Evolutionary conservation across 768 basidiomycete species (phyloP).

Genomic region (Dictyophora rubrovolvata): DNA sequence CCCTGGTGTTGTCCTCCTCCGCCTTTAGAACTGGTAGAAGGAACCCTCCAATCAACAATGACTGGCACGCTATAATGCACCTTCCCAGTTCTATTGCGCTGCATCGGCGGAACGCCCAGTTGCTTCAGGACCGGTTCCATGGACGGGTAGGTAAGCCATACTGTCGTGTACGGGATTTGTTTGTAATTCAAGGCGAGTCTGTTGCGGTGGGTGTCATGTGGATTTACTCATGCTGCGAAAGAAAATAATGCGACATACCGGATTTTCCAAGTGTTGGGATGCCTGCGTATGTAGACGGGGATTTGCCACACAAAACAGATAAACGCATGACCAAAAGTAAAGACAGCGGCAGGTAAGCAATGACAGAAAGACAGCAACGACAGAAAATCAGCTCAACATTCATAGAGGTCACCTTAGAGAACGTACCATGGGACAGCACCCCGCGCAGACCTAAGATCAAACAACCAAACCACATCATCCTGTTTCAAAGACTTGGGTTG

Average conservation of each 20-base stretch:
- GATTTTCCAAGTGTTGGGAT: constrained; percentile 28
- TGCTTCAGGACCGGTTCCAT: constrained; percentile 26
- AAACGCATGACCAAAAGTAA: no score
- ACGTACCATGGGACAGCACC: no score
- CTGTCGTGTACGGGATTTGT: constrained; percentile 29
- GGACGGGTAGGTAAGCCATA: constrained; percentile 35
- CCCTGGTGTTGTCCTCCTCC: constrained; percentile 10
- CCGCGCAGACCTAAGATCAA: no score
- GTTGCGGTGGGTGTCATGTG: not conserved
- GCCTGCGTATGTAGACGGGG: constrained; percentile 13
- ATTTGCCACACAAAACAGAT: not conserved
- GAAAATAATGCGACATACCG: constrained; percentile 19
- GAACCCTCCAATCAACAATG: constrained; percentile 35
- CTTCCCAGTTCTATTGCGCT: constrained; percentile 39
- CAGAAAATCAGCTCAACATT: no score
- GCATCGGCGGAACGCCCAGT: constrained; percentile 23
- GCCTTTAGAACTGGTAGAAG: constrained; percentile 21
- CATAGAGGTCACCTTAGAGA: no score
- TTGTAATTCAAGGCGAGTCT: constrained; percentile 28
- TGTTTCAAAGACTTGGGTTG: no score
- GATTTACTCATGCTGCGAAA: no score
- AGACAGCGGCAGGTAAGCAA: no score
- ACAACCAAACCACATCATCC: no score
- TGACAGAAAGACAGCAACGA: no score
- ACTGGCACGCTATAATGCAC: constrained; percentile 63